Evolutionary conservation across 2,329 filamentous ascomycete species (phyloP), one percentile per base, ranked within the genome.

Genomic region (Kalmusia sp.): DNA sequence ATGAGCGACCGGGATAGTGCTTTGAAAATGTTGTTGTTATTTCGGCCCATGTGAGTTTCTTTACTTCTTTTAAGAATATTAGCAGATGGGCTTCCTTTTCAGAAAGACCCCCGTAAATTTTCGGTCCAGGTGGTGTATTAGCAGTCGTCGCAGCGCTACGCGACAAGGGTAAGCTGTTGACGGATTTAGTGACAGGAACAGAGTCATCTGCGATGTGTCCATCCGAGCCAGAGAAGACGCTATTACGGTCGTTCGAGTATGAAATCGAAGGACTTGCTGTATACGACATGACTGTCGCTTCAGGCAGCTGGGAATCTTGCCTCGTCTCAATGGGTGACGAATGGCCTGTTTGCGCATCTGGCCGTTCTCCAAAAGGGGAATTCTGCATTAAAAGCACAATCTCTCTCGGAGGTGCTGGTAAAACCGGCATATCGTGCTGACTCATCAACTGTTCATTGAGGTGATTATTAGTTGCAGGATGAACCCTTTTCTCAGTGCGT

Each of bases 31-130:
- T 61, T 4, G 52, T 31, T 0, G 64, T 62, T 7, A 80, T 77
- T 1, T 72, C 58, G 2, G 59, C 49, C 76, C 77, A 80, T 7
- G 54, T 52, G 3, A 68, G 53, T 6, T 61, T 58, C 30, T 76
- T 71, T 0, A 75, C 72, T 48, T 79, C 76, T 41, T 75, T 79
- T 4, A 80, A 48, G 30, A 72, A 73, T 4, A 76, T 71, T 0
- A 81, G 58, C 6, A 75, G 55, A 22, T 71, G 62, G 14, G 70
- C 63, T 39, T 70, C 64, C 19, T 64, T 56, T 11, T 59, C 43
- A 3, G 58, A 56, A 37, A 65, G 62, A 21, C 34, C 50, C 51
- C 53, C 2, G 30, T 22, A 3, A 48, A 19, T 31, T 48, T 24
- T 31, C 33, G 19, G 34, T 19, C 24, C 12, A 24, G 24, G 25